Conservation (phyloP, 2,329 filamentous ascomycete species). For the Nothopassalora personata region DNA sequence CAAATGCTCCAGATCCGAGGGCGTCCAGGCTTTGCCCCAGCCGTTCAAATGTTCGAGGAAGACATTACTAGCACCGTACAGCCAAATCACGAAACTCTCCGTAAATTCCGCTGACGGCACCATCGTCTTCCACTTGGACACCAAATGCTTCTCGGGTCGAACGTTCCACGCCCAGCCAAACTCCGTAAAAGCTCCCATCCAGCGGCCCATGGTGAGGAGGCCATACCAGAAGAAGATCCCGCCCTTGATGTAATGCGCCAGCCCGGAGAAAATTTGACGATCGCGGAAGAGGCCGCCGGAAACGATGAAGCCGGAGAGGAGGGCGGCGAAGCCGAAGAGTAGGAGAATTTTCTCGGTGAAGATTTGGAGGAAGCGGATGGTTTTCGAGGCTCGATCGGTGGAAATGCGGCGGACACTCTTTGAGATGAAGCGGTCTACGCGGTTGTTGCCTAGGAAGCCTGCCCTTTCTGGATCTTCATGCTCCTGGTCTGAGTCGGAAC, state of each 20-base stretch:
- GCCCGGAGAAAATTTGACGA: conserved; percentile 66
- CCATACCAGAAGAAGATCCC: conserved; percentile 94
- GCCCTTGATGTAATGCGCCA: conserved; percentile 92
- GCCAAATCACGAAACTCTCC: conserved; percentile 83
- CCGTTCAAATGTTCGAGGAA: conserved; percentile 83
- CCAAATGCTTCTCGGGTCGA: conserved; percentile 55
- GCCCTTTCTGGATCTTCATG: conserved; percentile 28
- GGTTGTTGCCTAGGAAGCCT: conserved; percentile 40
- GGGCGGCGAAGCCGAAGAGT: conserved; percentile 67
- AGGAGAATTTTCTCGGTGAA: conserved; percentile 71
- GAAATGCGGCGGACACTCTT: conserved; percentile 24
- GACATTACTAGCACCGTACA: conserved; percentile 84
- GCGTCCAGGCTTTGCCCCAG: conserved; percentile 65
- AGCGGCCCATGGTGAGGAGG: conserved; percentile 77
- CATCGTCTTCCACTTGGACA: conserved; percentile 57
- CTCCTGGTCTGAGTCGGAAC: conserved; percentile 37
- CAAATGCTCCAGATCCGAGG: conserved; percentile 82
- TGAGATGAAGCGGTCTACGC: conserved; percentile 24
- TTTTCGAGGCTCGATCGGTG: conserved; percentile 50
- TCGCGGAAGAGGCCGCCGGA: conserved; percentile 69
- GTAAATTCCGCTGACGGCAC: conserved; percentile 78
- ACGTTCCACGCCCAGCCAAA: conserved; percentile 95
- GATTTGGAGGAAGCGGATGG: conserved; percentile 58
- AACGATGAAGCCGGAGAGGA: conserved; percentile 67
- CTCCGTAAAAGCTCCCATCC: conserved; percentile 84